phyloP scores from a whole-genome alignment of 306 rosid species.

The Pachyrhizus erosus region DNA sequence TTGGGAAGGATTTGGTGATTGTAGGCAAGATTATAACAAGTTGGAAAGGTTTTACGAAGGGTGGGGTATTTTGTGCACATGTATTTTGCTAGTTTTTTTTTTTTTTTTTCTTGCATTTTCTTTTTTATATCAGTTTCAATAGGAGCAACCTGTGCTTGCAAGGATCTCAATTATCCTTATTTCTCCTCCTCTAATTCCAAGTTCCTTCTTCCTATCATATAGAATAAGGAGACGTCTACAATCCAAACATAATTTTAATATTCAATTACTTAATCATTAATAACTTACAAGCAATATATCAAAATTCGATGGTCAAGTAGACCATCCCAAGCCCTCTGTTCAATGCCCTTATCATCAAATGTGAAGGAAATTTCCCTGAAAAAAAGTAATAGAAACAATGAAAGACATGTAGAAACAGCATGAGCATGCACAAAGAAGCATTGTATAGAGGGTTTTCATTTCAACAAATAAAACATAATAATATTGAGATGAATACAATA shows the following conservation, averaged over 20 bases:
- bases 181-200: slow-evolving; percentile 21
- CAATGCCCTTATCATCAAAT: slow-evolving; percentile 36
- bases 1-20: background rate
- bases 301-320: slow-evolving; percentile 61
- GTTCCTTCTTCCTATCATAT: slow-evolving; percentile 5
- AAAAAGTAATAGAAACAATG: slow-evolving; percentile 36
- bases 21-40: background rate
- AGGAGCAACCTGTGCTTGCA: background rate
- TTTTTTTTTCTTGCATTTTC: background rate
- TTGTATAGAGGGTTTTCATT: background rate
- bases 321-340: slow-evolving; percentile 71
- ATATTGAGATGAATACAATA: slow-evolving; percentile 4
- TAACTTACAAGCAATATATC: slow-evolving; percentile 76
- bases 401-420: slow-evolving; percentile 23
- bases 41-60: background rate
- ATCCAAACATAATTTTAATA: slow-evolving; percentile 17
- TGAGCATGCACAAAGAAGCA: slow-evolving; percentile 25
- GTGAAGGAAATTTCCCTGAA: slow-evolving; percentile 58
- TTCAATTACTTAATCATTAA: slow-evolving; percentile 17
- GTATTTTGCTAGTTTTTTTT: background rate
- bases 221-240: slow-evolving; percentile 21
- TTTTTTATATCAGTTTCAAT: background rate
- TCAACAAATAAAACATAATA: slow-evolving; percentile 25
- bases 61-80: background rate
- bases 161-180: background rate